These are phyloP conservation scores for Pythium phragmiticola DNA, from an alignment of 352 stramenopile species.

Conservation along the genomic window DNA sequence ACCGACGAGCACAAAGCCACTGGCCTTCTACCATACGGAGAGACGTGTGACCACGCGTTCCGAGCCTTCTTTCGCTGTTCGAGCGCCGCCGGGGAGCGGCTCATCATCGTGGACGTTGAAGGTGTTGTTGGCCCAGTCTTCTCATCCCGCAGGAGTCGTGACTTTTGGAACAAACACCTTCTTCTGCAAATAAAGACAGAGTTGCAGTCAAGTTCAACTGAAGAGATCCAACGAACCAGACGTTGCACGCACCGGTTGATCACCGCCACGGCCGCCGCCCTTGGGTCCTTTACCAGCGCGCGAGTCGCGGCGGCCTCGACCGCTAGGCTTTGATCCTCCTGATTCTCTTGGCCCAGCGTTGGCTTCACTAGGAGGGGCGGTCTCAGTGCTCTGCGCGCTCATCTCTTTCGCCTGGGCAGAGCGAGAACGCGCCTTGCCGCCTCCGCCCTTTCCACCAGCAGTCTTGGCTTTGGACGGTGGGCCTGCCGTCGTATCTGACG, in stretches of 20 bases:
- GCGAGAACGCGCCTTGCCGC: slow-evolving; percentile 10
- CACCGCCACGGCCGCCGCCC: slow-evolving; percentile 13
- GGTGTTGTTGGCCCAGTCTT: background rate
- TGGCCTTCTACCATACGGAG: background rate
- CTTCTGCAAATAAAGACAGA: slow-evolving; percentile 35
- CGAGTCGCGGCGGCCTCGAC: slow-evolving; percentile 10
- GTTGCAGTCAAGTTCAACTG: background rate
- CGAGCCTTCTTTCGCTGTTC: background rate
- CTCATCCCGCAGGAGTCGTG: slow-evolving; percentile 32
- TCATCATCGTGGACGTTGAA: slow-evolving; percentile 4
- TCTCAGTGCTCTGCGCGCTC: slow-evolving; percentile 1
- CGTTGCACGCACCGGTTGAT: slow-evolving; percentile 16
- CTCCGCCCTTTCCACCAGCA: slow-evolving; percentile 8
- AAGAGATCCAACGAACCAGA: background rate
- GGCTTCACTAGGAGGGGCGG: background rate
- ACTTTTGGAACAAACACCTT: slow-evolving; percentile 68
- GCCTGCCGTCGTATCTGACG: background rate
- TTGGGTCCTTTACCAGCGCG: slow-evolving; percentile 16
- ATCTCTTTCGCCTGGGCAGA: slow-evolving; percentile 6
- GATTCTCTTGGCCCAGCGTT: slow-evolving; percentile 8
- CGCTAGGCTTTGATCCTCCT: background rate
- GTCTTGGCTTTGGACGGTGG: slow-evolving; percentile 5
- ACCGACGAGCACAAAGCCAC: background rate
- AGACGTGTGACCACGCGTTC: background rate
- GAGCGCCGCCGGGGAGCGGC: background rate